Base-by-base conservation (phyloP, 345 rosid species). In the Salix dunnii region DNA sequence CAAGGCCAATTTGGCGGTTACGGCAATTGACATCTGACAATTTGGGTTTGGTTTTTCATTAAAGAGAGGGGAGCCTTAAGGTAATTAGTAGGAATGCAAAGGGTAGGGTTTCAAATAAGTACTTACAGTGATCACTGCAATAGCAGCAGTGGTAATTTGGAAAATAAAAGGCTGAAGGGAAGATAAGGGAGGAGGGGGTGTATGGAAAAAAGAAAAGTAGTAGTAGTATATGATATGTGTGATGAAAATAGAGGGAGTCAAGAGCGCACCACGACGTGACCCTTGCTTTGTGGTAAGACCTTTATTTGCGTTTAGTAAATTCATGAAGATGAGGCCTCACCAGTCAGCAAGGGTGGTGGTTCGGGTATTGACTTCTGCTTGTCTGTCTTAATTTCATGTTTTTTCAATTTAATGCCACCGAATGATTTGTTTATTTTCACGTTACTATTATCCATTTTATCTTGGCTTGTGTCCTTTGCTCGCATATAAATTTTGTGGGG, bases 291-390 rank as follows among this genome's bases (percentile, higher is more conserved):
- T 63, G 84, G 77, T 66, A 58, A 75, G 81, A 72, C 72, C 70
- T 40, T 49, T 38, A 30, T 31, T 46, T 27, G 42, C 53, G 12
- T 10, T 10, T 3, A n/a, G 11, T 58, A 10, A 18, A 13, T 25
- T 40, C 40, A 33, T 31, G 27, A 25, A 48, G 27, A 23, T 23
- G 75, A 74, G 80, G 65, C 76, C 81, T 85, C 70, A 80, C 77
- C 76, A 73, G 73, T 30, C 42, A 67, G 84, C 74, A 78, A 84
- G 87, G 90, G 80, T 81, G 88, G 87, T 92, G 97, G 97, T 92
- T 94, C 97, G 95, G 95, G 98, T 81, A 92, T 92, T 94, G 97
- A 94, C 98, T 94, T 90, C 84, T 78, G 86, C 81, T 85, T 74
- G 36, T 63, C 65, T 3, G 36, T 28, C 40, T 60, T 77, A 17